Conservation (phyloP, 2,329 filamentous ascomycete species). For the Paracoccidioides lutzii region DNA sequence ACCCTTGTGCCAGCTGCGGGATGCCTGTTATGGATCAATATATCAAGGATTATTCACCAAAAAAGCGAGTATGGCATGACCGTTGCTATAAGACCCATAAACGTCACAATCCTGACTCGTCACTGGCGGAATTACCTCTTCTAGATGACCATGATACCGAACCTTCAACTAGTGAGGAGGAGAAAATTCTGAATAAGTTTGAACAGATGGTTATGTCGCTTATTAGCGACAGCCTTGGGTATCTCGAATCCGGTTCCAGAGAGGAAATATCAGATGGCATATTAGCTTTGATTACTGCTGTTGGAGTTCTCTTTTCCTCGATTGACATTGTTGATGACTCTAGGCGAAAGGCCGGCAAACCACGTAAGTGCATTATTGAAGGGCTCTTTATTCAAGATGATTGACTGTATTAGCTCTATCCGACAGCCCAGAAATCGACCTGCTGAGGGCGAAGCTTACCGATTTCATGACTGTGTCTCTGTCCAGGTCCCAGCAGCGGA, state of each 20-base stretch:
- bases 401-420: background rate
- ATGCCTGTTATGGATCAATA: conserved; percentile 1
- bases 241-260: background rate
- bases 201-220: background rate
- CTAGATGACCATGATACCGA: background rate
- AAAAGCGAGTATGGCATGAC: background rate
- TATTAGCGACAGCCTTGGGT: background rate
- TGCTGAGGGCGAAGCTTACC: background rate
- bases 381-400: background rate
- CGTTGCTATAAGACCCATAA: background rate
- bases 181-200: background rate
- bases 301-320: background rate
- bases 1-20: background rate
- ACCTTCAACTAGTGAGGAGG: background rate
- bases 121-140: background rate
- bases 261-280: background rate
- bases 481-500: background rate
- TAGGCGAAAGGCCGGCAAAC: background rate
- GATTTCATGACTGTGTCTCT: background rate
- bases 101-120: background rate
- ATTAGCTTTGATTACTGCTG: background rate
- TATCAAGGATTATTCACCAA: background rate
- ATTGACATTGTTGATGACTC: background rate
- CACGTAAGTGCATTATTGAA: background rate
- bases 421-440: background rate